Percentiles rank a stretch among this genome's conserved stretches.
Conservation (phyloP, 805 yeast genomes). For the Spathaspora arborariae region DNA sequence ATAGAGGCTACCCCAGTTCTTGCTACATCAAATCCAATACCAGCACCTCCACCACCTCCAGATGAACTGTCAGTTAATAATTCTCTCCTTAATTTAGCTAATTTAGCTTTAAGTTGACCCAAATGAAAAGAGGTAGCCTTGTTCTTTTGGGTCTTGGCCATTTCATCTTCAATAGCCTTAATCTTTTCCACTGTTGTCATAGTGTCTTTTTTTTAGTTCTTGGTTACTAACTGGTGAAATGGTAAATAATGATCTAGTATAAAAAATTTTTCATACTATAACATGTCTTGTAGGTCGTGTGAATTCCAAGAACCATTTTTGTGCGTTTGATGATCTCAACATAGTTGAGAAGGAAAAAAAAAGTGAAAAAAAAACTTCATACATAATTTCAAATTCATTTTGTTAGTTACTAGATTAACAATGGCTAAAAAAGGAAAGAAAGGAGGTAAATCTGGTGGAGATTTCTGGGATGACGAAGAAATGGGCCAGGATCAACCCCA, state of each 20-base stretch:
- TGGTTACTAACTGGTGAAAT: background rate
- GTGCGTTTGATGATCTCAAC: background rate
- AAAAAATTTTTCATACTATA: background rate
- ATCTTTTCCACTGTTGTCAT: constrained; percentile 57
- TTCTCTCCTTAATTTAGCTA: constrained; percentile 93
- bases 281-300: constrained; percentile 5
- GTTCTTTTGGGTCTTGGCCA: constrained; percentile 97
- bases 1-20: constrained; percentile 97
- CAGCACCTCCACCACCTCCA: constrained; percentile 78
- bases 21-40: constrained; percentile 97
- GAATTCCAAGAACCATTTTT: constrained; percentile 5
- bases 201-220: background rate
- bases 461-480: constrained; percentile 80
- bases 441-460: constrained; percentile 57
- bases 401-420: constrained; percentile 8
- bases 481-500: constrained; percentile 37
- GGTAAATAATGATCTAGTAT: background rate
- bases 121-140: constrained; percentile 96
- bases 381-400: background rate
- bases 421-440: constrained; percentile 63
- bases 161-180: constrained; percentile 91
- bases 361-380: constrained; percentile 4
- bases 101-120: constrained; percentile 95
- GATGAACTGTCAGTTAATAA: constrained; percentile 61
- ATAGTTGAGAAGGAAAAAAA: constrained; percentile 3